Conservation (phyloP, 2,329 filamentous ascomycete species). For the Zymoseptoria passerinii region DNA sequence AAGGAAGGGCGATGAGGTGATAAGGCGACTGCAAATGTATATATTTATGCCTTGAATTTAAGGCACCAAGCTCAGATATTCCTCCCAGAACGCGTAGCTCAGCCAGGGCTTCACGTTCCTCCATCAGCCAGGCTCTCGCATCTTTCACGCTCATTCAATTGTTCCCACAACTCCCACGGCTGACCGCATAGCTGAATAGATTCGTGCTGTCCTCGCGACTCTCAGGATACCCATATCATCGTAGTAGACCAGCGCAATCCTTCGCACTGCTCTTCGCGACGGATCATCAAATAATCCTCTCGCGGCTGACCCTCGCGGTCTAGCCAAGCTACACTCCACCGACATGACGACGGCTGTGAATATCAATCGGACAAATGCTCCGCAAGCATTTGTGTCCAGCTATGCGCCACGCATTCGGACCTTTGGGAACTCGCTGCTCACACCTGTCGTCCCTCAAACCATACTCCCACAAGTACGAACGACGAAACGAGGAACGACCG, state of each 20-base stretch:
- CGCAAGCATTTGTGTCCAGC: slow-evolving; percentile 82
- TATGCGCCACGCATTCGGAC: slow-evolving; percentile 84
- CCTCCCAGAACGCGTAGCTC: background rate
- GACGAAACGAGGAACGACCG: slow-evolving; percentile 93
- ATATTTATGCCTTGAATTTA: background rate
- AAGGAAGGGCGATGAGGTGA: background rate
- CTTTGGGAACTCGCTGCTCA: slow-evolving; percentile 86
- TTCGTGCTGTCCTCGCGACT: slow-evolving; percentile 14
- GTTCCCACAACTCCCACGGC: background rate
- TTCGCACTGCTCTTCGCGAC: slow-evolving; percentile 7
- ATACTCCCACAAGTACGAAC: slow-evolving; percentile 64
- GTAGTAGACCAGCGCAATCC: background rate
- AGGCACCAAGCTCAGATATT: background rate
- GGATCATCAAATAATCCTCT: background rate
- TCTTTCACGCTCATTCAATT: background rate
- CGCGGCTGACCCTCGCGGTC: slow-evolving; percentile 10
- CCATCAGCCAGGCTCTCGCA: background rate
- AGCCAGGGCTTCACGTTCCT: background rate
- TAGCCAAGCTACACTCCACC: slow-evolving; percentile 4
- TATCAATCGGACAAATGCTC: slow-evolving; percentile 43
- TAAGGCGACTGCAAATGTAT: background rate
- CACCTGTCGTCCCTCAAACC: slow-evolving; percentile 67
- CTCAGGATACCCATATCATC: slow-evolving; percentile 18
- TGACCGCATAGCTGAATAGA: background rate
- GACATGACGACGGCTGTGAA: slow-evolving; percentile 21